Evolutionary conservation across 2,329 filamentous ascomycete species (phyloP), one percentile per base, ranked within the genome.

Genomic region (Pseudocercospora crystallina): DNA sequence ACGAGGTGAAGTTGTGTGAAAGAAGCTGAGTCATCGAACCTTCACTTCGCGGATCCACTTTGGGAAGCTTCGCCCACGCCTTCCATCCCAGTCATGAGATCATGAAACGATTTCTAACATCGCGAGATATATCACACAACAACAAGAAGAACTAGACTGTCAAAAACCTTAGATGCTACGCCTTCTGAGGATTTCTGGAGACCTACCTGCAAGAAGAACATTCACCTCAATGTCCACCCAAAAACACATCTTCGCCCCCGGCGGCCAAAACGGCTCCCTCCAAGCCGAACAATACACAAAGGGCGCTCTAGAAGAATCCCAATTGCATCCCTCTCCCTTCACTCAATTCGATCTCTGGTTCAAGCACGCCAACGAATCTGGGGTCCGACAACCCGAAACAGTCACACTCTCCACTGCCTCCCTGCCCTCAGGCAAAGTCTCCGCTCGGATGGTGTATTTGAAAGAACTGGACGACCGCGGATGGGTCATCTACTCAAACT

Each of bases 401-500:
- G 90, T 90, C 65, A 90, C 86, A 1, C 78, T 99, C 1, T 87
- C 90, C 3, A 99, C 94, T 0, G 90, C 91, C 0, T 76, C 80
- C 17, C 80, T 97, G 4, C 92, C 92, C 1, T 87, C 84, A 0
- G 94, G 94, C 54, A 85, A 87, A 40, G 87, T 97, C 14, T 90
- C 84, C 40, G 85, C 89, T 3, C 89, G 94, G 52, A 80, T 90
- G 61, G 90, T 99, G 33, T 99, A 97, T 73, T 80, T 99, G 60
- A 99, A 99, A 73, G 94, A 97, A 76, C 83, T 97, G 17, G 91
- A 97, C 70, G 71, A 77, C 5, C 72, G 69, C 14, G 90, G 91
- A 12, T 99, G 95, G 72, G 90, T 97, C 37, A 79, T 99, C 42
- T 99, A 97, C 78, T 87, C 83, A 65, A 99, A 99, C 71, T 92